Evolutionary conservation across 2,329 filamentous ascomycete genomes (phyloP).

Genomic region (Simplicillium aogashimaense): DNA sequence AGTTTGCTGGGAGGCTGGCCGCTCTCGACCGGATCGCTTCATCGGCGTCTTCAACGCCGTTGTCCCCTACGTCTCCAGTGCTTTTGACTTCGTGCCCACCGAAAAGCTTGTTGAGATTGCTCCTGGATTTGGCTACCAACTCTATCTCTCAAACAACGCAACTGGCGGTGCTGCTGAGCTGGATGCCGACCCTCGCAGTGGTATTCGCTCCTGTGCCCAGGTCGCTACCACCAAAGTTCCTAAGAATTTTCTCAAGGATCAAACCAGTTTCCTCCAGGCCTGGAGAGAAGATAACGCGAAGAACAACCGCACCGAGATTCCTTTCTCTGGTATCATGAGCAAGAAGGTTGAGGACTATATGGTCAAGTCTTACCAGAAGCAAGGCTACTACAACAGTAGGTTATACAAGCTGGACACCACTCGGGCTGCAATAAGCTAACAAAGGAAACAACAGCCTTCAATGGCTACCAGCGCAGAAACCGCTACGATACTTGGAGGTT

Average conservation of each 20-base stretch:
- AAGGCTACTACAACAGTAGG: conserved; percentile 5
- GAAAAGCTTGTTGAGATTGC: conserved; percentile 5
- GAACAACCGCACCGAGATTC: conserved; percentile 4
- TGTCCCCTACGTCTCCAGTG: conserved; percentile 3
- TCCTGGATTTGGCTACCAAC: conserved; percentile 4
- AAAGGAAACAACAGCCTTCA: conserved; percentile 1
- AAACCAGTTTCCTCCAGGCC: conserved; percentile 3
- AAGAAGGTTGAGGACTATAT: conserved; percentile 6
- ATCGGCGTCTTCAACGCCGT: conserved; percentile 6
- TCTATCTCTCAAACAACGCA: conserved; percentile 6
- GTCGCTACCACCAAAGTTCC: conserved; percentile 2
- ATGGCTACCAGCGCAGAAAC: conserved; percentile 6
- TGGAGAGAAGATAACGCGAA: conserved; percentile 2
- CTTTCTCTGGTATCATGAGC: conserved; percentile 6
- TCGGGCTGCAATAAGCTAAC: too few relatives aligned
- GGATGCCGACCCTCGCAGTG: conserved; percentile 4
- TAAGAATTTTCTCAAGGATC: conserved; percentile 2
- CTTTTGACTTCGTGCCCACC: conserved; percentile 2
- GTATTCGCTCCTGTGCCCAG: conserved; percentile 5
- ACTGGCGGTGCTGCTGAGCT: conserved; percentile 4
- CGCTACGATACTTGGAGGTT: conserved; percentile 5
- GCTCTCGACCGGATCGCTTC: conserved; percentile 5
- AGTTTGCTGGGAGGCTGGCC: conserved; percentile 7
- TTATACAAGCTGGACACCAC: background rate
- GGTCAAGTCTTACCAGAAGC: conserved; percentile 6